Base-by-base conservation (phyloP, 2,329 filamentous ascomycete species). In the Fusarium sp. region DNA sequence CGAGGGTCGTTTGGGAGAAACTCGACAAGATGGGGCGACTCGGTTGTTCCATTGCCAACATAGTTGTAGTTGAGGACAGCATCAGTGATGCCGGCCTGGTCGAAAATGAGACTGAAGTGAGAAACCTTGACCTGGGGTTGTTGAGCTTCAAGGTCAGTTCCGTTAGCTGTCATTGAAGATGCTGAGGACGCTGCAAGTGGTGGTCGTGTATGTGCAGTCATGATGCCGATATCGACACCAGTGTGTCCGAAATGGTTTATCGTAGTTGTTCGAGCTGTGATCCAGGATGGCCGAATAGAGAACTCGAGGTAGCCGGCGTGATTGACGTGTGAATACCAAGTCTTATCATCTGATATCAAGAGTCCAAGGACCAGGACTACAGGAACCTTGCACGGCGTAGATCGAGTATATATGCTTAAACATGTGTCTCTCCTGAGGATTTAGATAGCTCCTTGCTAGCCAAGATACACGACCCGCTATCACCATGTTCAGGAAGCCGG, bases 21-120 rank as follows among this genome's bases (percentile, higher is more conserved):
- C 51, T 85, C 83, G 63, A 92, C 88, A 29, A 87, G 75, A 62
- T 84, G 92, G 1, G 90, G 90, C 36, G 88, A 84, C 38, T 88
- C 84, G 9, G 79, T 72, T 2, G 89, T 92, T 57, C 90, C 90
- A 11, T 81, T 73, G 23, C 88, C 88, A 14, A 74, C 70, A 66
- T 89, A 90, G 4, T 75, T 71, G 72, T 84, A 78, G 46, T 82
- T 76, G 41, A 87, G 73, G 9, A 88, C 82, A 49, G 82, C 80
- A 42, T 81, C 77, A 0, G 82, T 87, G 46, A 90, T 75, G 39
- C 82, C 82, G 23, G 81, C 80, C 49, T 85, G 86, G 70, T 88
- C 81, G 44, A 82, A 72, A 54, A 90, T 77, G 50, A 86, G 74
- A 45, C 78, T 75, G 72, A 80, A 84, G 73, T 85, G 81, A 13